Conservation (phyloP, 2,329 filamentous ascomycete genomes). For the Hirsutella minnesotensis region DNA sequence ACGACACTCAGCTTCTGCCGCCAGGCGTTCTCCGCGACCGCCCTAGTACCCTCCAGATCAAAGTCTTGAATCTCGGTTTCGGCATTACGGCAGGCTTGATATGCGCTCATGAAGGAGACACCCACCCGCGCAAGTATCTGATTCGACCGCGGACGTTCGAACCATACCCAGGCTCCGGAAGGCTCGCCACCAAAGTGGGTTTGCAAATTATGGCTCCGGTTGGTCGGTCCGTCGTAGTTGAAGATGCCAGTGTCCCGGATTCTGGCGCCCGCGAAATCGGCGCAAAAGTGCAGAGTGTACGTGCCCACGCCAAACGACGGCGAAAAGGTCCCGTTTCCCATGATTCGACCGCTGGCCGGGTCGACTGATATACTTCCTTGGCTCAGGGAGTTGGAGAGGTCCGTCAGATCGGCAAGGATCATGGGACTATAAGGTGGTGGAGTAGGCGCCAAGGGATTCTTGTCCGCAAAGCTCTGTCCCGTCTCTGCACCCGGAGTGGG, state of each 20-base stretch:
- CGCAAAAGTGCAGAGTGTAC: constrained; percentile 48
- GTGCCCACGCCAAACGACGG: constrained; percentile 51
- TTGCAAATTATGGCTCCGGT: background rate
- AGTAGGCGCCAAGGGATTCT: background rate
- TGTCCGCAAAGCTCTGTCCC: constrained; percentile 9
- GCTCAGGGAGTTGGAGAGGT: constrained; percentile 29
- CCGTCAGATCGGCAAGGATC: constrained; percentile 48
- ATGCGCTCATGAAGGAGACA: constrained; percentile 55
- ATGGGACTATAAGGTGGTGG: constrained; percentile 26
- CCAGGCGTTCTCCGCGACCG: constrained; percentile 47
- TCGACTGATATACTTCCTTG: constrained; percentile 28
- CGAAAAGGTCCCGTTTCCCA: constrained; percentile 44
- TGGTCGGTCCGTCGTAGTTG: constrained; percentile 20
- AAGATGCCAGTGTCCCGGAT: constrained; percentile 48
- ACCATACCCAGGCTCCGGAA: constrained; percentile 50
- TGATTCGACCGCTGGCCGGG: constrained; percentile 38
- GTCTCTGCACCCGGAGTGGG: constrained; percentile 4
- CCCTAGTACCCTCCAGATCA: constrained; percentile 46
- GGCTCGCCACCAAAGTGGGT: background rate
- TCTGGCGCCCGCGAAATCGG: constrained; percentile 40
- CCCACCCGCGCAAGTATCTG: constrained; percentile 56
- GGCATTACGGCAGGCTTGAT: constrained; percentile 58
- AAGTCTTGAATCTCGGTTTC: constrained; percentile 52
- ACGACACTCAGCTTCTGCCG: constrained; percentile 49
- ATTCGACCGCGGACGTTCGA: constrained; percentile 25